These are phyloP conservation scores for Fusarium solani-melongenae DNA, from an alignment of 2,329 filamentous ascomycete genomes.

Conservation along the genomic window DNA sequence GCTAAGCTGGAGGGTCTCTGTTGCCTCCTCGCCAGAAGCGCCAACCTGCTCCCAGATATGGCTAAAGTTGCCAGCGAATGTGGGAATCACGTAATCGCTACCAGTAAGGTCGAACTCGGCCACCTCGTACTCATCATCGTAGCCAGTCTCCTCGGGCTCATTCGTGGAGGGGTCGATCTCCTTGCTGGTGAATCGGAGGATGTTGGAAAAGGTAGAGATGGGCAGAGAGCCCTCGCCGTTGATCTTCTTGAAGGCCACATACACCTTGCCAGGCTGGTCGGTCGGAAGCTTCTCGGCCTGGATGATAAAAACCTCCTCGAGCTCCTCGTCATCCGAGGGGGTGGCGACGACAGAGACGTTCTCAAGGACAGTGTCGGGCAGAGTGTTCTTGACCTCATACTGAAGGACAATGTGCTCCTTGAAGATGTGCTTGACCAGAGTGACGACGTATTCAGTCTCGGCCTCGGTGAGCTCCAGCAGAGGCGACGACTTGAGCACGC, in stretches of 20 bases:
- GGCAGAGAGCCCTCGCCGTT: slow-evolving; percentile 82
- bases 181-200: slow-evolving; percentile 97
- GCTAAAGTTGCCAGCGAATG: slow-evolving; percentile 94
- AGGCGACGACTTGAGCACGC: slow-evolving; percentile 89
- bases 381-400: slow-evolving; percentile 97
- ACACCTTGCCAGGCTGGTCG: slow-evolving; percentile 91
- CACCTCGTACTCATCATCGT: slow-evolving; percentile 98
- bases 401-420: slow-evolving; percentile 96
- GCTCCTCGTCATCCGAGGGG: slow-evolving; percentile 82
- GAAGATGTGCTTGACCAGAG: slow-evolving; percentile 95
- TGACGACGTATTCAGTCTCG: slow-evolving; percentile 97
- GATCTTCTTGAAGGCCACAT: slow-evolving; percentile 91
- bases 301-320: slow-evolving; percentile 94
- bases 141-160: slow-evolving; percentile 90
- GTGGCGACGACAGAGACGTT: slow-evolving; percentile 87
- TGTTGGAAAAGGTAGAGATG: slow-evolving; percentile 85
- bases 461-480: slow-evolving; percentile 93
- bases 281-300: slow-evolving; percentile 84
- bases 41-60: slow-evolving; percentile 96
- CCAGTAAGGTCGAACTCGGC: slow-evolving; percentile 91
- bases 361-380: slow-evolving; percentile 89
- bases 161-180: slow-evolving; percentile 96
- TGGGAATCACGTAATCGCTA: slow-evolving; percentile 92
- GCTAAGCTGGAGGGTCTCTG: slow-evolving; percentile 89
- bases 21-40: slow-evolving; percentile 87